Evolutionary conservation across 768 basidiomycete genomes (phyloP).

Genomic region (Xerocomus brunneocitrinus): DNA sequence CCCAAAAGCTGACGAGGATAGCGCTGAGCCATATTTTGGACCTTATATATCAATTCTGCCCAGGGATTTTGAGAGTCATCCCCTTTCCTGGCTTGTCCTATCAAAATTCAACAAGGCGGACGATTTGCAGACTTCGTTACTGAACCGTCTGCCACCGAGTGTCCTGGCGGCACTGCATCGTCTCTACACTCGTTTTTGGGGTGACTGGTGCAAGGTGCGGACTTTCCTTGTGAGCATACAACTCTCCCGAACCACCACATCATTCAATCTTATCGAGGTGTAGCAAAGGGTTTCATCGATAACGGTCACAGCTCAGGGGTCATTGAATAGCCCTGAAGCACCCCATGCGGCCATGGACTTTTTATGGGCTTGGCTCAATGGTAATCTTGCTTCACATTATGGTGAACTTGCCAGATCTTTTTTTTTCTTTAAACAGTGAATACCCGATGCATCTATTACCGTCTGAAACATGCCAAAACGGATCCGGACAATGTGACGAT

Average conservation of each 20-base stretch:
- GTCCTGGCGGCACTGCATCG: constrained; percentile 38
- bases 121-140: constrained; percentile 26
- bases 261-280: neutral
- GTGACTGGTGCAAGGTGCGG: constrained; percentile 55
- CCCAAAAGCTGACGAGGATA: constrained; percentile 39
- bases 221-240: constrained; percentile 47
- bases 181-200: constrained; percentile 45
- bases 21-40: constrained; percentile 54
- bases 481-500: constrained; percentile 79
- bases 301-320: neutral
- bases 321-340: constrained; percentile 1
- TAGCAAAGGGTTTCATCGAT: constrained; percentile 8
- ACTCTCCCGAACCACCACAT: neutral
- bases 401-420: constrained; percentile 1
- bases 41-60: constrained; percentile 83
- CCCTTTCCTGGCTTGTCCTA: constrained; percentile 66
- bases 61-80: constrained; percentile 67
- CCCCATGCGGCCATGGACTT: constrained; percentile 38
- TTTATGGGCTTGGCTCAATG: constrained; percentile 91
- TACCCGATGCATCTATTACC: constrained; percentile 83
- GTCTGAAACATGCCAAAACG: constrained; percentile 42
- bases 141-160: constrained; percentile 47
- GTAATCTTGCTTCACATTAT: constrained; percentile 35
- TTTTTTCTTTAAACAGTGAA: constrained; percentile 55
- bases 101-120: constrained; percentile 16